Evolutionary conservation across 148 eudicot genomes (phyloP), one percentile per base, ranked within the genome.

Genomic region (Arbutus unedo): DNA sequence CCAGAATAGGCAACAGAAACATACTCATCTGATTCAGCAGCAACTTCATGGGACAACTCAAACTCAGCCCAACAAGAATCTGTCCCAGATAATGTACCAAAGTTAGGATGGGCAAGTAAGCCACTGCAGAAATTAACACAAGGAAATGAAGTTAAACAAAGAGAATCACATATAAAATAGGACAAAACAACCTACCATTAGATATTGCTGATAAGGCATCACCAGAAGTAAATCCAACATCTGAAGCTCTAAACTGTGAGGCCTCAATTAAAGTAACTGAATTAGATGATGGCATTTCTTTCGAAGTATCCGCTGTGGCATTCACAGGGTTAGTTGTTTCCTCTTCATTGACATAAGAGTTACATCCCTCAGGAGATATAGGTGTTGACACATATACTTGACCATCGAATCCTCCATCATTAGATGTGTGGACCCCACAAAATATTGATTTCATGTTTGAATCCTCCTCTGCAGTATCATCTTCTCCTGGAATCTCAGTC

Each of bases 141-240:
- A 50, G 56, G 15, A 6, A 82, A 8, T 10, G 6, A 60, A 74
- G 50, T 38, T 59, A 51, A 15, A 55, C 3, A 55, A 45, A 60
- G 56, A 23, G 10, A 23, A 74, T 13, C 48, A 16, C 5, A 44
- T 5, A 59, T 1, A 75, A 60, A 54, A 9, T 23, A 59, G 44
- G 31, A 19, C 8, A 81, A 11, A 48, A 23, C 45, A 31, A 47
- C 70, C 67, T 25, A 82, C 84, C 54, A 18, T 14, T 56, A 8
- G 75, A 82, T 62, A 23, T 38, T 23, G 80, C 38, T 19, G 53
- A 51, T 49, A 14, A 82, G 21, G 41, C 59, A 74, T 59, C 84
- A 76, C 25, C 9, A 59, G 53, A 74, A 56, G 57, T 73, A 38
- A 31, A 13, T 38, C 51, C 80, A 77, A n/a, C 41, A 55, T 55